Evolutionary conservation across 225 moss, liverwort and hornwort genomes (phyloP).

Genomic region (Physcomitrium patens): DNA sequence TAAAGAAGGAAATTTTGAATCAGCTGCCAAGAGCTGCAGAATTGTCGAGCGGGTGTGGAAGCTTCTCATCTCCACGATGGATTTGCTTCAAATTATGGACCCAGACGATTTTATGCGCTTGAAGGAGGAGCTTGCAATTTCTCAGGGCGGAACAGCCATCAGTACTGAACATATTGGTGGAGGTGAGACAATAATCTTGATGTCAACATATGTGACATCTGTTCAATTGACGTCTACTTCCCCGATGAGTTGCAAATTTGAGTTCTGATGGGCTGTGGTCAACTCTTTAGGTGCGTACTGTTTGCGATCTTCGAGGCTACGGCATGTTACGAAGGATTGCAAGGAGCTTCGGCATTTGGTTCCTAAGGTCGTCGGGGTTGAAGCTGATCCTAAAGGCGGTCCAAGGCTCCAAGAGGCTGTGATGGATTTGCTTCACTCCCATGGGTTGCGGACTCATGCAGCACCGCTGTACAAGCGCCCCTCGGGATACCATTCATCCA

Average conservation of each 20-base stretch:
- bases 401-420: conserved; percentile 78
- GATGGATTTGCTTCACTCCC: conserved; percentile 73
- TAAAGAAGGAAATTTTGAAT: conserved; percentile 44
- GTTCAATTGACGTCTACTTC: neutral
- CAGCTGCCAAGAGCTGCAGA: conserved; percentile 81
- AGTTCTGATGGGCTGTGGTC: neutral
- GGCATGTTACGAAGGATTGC: conserved; percentile 67
- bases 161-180: conserved; percentile 54
- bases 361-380: conserved; percentile 75
- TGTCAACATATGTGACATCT: neutral
- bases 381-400: conserved; percentile 78
- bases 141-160: conserved; percentile 44
- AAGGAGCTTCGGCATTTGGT: conserved; percentile 80
- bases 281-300: conserved; percentile 57
- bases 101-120: conserved; percentile 87
- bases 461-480: conserved; percentile 47
- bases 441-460: conserved; percentile 54
- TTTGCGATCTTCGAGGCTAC: conserved; percentile 68
- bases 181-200: conserved; percentile 16
- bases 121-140: conserved; percentile 71
- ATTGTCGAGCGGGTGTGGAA: conserved; percentile 85
- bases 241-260: neutral
- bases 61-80: conserved; percentile 68
- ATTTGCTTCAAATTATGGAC: conserved; percentile 83
- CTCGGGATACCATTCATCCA: conserved; percentile 53